Evolutionary conservation across 2,329 filamentous ascomycete species (phyloP), one percentile per base, ranked within the genome.

Genomic region (Aspergillus novoparasiticus): DNA sequence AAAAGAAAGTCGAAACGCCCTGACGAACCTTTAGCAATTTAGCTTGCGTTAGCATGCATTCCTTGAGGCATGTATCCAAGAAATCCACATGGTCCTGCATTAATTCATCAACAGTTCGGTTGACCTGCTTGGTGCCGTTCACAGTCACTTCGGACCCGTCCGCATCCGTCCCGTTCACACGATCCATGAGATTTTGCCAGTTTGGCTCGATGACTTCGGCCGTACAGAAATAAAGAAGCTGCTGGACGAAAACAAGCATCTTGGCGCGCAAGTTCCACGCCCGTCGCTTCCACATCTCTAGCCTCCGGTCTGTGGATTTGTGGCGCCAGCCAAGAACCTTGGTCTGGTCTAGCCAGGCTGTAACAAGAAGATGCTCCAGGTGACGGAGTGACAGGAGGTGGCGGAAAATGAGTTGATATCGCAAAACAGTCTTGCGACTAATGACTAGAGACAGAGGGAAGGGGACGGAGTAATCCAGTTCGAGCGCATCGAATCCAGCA

Each of bases 71-170:
- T 4, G 95, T 98, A 72, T 97, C 95, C 55, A 99, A 82, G 77
- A 99, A 99, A 79, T 98, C 95, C 64, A 99, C 94, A 79, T 99
- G 95, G 74, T 98, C 94, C 80, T 98, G 93, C 95, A 99, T 99
- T 74, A 99, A 81, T 80, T 98, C 93, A 73, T 99, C 95, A 1
- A 99, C 95, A 0, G 95, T 99, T 43, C 93, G 78, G 70, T 87
- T 88, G n/a, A 84, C 83, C 61, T 85, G 80, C 59, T 76, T 80
- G 39, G 73, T 76, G 32, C 75, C 78, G 66, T 74, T 80, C 60
- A 72, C 73, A 8, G 74, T 73, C 58, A 76, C 72, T 70, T 75
- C 78, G 46, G 71, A 75, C 9, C 73, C 72, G 64, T 78, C 71
- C 9, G 80, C 81, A 66, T 83, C 82, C 10, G 86, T 81, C 9